phyloP scores from a whole-genome alignment of 768 basidiomycete genomes.

The Amanita pseudoporphyria region DNA sequence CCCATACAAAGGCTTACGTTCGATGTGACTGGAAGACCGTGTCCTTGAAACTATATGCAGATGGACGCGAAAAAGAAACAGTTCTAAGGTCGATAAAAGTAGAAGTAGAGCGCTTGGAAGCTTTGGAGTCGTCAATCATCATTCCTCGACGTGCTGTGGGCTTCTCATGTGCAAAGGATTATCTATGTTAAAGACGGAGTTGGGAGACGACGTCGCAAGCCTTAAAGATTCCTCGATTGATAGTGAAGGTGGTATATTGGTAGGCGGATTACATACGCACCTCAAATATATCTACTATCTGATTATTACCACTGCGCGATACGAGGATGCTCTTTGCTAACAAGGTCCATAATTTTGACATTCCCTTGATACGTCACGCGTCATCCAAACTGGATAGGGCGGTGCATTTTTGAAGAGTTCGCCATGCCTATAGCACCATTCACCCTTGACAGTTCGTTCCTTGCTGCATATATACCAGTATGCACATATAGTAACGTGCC shows the following conservation, averaged over 20 bases:
- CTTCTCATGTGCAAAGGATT: conserved; percentile 44
- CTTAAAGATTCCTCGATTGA: no score
- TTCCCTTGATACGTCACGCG: no score
- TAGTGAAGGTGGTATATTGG: no score
- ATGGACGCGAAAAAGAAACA: conserved; percentile 23
- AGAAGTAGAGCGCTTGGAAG: conserved; percentile 38
- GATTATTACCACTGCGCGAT: no score
- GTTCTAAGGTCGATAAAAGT: conserved; percentile 35
- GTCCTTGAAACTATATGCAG: conserved; percentile 37
- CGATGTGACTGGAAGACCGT: conserved; percentile 36
- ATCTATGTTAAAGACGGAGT: conserved; percentile 36
- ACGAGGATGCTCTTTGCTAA: no score
- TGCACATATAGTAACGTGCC: not conserved
- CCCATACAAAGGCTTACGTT: conserved; percentile 31
- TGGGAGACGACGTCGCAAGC: conserved; percentile 54
- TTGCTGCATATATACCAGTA: not conserved
- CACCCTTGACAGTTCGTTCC: conserved; percentile 10
- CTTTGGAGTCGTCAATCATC: conserved; percentile 29
- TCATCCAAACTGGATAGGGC: conserved; percentile 27
- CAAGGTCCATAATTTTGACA: no score
- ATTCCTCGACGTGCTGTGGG: conserved; percentile 32
- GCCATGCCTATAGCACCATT: conserved; percentile 27
- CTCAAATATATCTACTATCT: no score
- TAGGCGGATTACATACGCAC: no score
- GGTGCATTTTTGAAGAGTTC: conserved; percentile 23